Evolutionary conservation across 2,329 filamentous ascomycete species (phyloP), one percentile per base, ranked within the genome.

Genomic region (Verticillium albo-atrum): DNA sequence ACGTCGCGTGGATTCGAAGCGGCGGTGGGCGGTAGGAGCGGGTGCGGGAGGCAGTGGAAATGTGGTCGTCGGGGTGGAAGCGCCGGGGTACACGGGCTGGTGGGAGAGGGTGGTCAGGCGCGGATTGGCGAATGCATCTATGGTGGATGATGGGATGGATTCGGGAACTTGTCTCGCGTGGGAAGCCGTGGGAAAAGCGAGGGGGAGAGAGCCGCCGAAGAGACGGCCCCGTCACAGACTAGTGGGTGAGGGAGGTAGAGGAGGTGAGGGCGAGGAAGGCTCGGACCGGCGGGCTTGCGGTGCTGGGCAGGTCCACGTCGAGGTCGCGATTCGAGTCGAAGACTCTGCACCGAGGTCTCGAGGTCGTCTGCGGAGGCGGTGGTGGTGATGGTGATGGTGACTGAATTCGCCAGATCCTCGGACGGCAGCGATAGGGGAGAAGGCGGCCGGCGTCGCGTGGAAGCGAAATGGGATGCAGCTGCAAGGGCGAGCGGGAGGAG

Each of bases 121-220:
- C 61, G 67, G 60, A 57, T 69, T 70, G 58, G 65, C 65, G 55
- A 67, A 65, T 64, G 68, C 71, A 70, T 69, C 65, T 67, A 73
- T 35, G 68, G 66, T 60, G 66, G 68, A 30, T 60, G 65, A 37
- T 59, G 66, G 61, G 55, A 63, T 57, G 56, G 63, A 62, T 56
- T 61, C 55, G 58, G 57, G 53, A 57, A 59, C 62, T 56, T 56
- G 55, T 56, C 35, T 58, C 66, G 74, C 71, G 75, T 76, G 72
- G 65, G 79, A 74, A 80, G 78, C 78, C 79, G 79, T 82, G 72
- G 77, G 75, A 74, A 74, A 69, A 69, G 74, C 64, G 66, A 64
- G 65, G 68, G 66, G 66, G 70, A 72, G 75, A 75, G 77, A 72
- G 73, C 77, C 76, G 79, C 72, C 70, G 72, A 68, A 68, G 42